Conservation (phyloP, 768 basidiomycete species). For the Boletus sensibilis region DNA sequence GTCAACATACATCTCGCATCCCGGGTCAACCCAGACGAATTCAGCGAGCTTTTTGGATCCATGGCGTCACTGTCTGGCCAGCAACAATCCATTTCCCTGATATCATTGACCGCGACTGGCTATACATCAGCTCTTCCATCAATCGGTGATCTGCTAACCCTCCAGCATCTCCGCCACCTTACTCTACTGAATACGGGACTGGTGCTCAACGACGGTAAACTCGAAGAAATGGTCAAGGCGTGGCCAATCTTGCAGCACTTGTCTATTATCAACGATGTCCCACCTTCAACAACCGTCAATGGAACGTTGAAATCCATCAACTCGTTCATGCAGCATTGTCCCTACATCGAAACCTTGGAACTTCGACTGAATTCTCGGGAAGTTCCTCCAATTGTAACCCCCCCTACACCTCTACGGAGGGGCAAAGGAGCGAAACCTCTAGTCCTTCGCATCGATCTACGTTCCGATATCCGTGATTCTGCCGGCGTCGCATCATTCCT, state of each 20-base stretch:
- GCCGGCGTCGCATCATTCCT: slow-evolving; percentile 17
- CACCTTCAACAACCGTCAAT: slow-evolving; percentile 4
- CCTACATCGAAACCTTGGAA: slow-evolving; percentile 14
- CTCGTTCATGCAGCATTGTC: slow-evolving; percentile 15
- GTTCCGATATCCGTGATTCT: slow-evolving; percentile 22
- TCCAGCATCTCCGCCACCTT: slow-evolving; percentile 14
- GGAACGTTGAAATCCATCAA: slow-evolving; percentile 11
- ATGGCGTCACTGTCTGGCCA: slow-evolving; percentile 7
- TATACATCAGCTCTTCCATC: slow-evolving; percentile 15
- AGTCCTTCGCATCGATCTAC: slow-evolving; percentile 10
- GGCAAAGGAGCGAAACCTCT: slow-evolving; percentile 3
- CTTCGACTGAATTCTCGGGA: slow-evolving; percentile 21
- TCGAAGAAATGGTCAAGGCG: slow-evolving; percentile 17
- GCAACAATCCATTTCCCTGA: slow-evolving; percentile 3
- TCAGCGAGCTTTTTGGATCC: slow-evolving; percentile 5
- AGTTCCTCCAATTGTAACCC: neutral
- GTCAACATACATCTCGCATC: slow-evolving; percentile 17
- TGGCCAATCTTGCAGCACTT: slow-evolving; percentile 22
- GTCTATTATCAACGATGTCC: slow-evolving; percentile 13
- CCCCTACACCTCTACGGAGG: neutral
- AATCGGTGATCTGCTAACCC: slow-evolving; percentile 3
- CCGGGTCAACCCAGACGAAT: slow-evolving; percentile 5
- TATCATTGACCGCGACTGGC: slow-evolving; percentile 11
- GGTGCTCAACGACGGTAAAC: slow-evolving; percentile 11
- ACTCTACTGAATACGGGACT: slow-evolving; percentile 12